Percentiles rank a stretch among this genome's conserved stretches.
These are phyloP conservation scores for Pseudozyma thailandica DNA, from an alignment of 1,284 basidiomycete genomes.

Conservation along the genomic window DNA sequence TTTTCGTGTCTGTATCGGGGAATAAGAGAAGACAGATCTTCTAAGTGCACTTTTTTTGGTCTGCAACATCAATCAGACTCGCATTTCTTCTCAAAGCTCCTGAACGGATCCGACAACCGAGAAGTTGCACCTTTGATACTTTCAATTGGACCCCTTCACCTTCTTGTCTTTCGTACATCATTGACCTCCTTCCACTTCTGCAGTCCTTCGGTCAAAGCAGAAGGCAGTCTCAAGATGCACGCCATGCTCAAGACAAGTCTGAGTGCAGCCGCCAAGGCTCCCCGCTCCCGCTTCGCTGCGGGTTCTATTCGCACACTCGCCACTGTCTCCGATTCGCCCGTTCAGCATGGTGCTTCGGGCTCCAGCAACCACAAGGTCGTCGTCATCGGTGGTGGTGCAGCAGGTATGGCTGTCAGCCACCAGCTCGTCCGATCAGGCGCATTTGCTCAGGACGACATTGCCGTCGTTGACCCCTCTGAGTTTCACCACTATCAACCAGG, in stretches of 20 bases:
- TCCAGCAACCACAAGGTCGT: conserved; percentile 63
- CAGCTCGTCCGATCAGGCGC: conserved; percentile 72
- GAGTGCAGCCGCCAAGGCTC: conserved; percentile 15
- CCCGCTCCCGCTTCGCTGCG: conserved; percentile 22
- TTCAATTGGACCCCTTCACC: neutral
- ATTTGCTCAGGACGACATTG: conserved; percentile 55
- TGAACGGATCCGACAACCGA: conserved; percentile 6
- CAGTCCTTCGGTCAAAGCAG: neutral
- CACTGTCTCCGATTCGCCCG: conserved; percentile 37
- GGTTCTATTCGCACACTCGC: conserved; percentile 26
- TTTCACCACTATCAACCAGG: conserved; percentile 66
- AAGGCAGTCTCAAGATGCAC: conserved; percentile 29
- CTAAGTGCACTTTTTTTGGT: neutral
- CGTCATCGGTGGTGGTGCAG: conserved; percentile 69
- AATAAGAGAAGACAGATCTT: conserved; percentile 2
- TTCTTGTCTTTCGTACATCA: neutral
- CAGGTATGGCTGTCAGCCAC: conserved; percentile 67
- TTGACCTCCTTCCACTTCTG: conserved; percentile 1
- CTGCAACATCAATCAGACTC: neutral
- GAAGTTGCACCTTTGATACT: neutral
- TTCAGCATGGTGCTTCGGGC: conserved; percentile 38
- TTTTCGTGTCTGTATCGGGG: conserved; percentile 6
- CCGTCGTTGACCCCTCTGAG: conserved; percentile 58
- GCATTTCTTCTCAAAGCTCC: conserved; percentile 1
- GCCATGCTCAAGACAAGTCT: conserved; percentile 34